Base-by-base conservation (phyloP, 805 yeast genomes). In the Hanseniaspora thailandica region DNA sequence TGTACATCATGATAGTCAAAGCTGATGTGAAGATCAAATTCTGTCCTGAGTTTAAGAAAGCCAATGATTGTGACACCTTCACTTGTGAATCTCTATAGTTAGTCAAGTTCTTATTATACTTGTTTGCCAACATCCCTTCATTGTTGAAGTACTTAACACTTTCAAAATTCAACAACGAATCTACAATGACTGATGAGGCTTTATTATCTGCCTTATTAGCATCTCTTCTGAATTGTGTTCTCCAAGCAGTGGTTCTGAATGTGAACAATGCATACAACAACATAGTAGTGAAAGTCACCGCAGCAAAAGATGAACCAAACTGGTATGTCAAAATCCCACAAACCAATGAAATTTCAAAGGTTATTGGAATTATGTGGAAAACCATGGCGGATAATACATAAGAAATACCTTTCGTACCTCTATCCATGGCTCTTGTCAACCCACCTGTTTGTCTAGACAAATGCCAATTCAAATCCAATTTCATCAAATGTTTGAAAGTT, bases 371-470 rank as follows among this genome's bases (percentile, higher is more conserved):
- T 35, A 93, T 89, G 65, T 93, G 97, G 71, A 93, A 90, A n/a
- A 93, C 96, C 95, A 90, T 86, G 2, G 97, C 96, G 35, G 86
- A 80, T 45, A 93, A 71, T 5, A 93, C 97, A 61, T 85, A 89
- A 12, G 94, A 82, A 52, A 93, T 90, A 71, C 98, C 98, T 61
- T 93, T 90, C 1, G 97, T 90, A 66, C 98, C 98, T 58, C 98
- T 74, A 62, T 93, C 98, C 62, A 93, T 93, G 1, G 97, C 97
- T 57, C 98, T 74, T 0, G 97, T 90, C 33, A 93, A 69, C 0
- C 96, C 97, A 59, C 98, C 98, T 0, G 98, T 93, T 66, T 93
- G 97, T 59, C 89, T 75, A 10, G 90, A 76, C 39, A 93, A 69
- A 66, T 93, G 98, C 76, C 90, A 93, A 20, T 86, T 84, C 52